Evolutionary conservation across 2,329 filamentous ascomycete genomes (phyloP), one percentile per base, ranked within the genome.

Genomic region (Orbilia oligospora): DNA sequence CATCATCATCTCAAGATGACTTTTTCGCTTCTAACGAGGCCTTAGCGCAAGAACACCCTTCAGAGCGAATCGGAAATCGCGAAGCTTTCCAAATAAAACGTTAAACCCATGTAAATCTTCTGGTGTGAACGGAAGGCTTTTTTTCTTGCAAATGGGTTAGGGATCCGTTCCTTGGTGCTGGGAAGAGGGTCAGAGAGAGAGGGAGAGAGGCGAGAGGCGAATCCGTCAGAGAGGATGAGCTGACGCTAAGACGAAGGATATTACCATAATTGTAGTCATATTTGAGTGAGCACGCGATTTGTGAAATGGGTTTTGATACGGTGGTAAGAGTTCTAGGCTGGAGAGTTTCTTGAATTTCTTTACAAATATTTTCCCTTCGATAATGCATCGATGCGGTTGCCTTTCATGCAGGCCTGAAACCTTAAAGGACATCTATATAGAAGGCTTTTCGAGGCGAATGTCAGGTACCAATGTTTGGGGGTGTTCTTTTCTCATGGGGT

Each of bases 21-120:
- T 6, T 18, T 3, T 49, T 65, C 46, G 41, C 27, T 49, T 44
- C 33, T 53, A 9, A 27, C 38, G 61, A 38, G 33, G 38, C 9
- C 64, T 64, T 75, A 75, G 64, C 64, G 53, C 33, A 44, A 46
- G 2, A 46, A 18, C 44, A 30, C 16, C 33, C 44, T 44, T 63
- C 24, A 48, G 64, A 75, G 71, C 71, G 71, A 75, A 75, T 75
- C 71, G 71, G 71, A 75, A 69, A 69, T 75, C 64, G 71, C 44
- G 33, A 49, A 53, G 53, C 27, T 69, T 44, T 67, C 70, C 70
- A 73, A 73, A 73, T 73, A 30, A 30, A 30, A 30, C 3, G 27
- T 30, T 30, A 67, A 44, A 75, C 55, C 71, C 64, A 51, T 75
- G 70, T 27, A 67, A 56, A 48, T 64, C 38, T 22, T 55, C 10